A percentile compares a stretch with the other conserved stretches of the same genome.
These are phyloP conservation scores for Atkinsonella hypoxylon DNA, from an alignment of 2,329 filamentous ascomycete species.

Conservation along the genomic window DNA sequence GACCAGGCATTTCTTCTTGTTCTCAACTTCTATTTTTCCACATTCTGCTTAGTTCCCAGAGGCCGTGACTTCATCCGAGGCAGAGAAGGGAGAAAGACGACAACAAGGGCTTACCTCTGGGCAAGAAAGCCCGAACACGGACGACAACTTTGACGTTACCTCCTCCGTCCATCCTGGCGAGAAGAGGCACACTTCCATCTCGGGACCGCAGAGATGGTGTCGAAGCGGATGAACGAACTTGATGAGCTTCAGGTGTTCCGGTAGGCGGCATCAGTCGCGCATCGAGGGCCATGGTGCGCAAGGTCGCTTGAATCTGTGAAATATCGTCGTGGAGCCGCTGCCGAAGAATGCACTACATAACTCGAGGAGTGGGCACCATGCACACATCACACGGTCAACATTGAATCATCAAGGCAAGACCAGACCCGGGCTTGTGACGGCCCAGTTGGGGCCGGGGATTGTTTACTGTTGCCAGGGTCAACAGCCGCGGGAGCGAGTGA, in stretches of 20 bases:
- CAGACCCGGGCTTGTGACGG: neutral
- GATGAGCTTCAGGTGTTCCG: slow-evolving; percentile 21
- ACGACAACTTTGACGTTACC: slow-evolving; percentile 79
- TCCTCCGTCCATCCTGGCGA: slow-evolving; percentile 46
- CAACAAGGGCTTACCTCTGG: slow-evolving; percentile 47
- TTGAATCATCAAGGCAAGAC: neutral
- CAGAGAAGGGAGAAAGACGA: too few relatives aligned
- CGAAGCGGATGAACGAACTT: slow-evolving; percentile 56
- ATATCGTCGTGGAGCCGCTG: slow-evolving; percentile 28
- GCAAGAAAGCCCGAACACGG: slow-evolving; percentile 66
- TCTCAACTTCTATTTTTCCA: slow-evolving; percentile 56
- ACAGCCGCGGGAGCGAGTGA: neutral
- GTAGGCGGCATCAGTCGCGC: slow-evolving; percentile 33
- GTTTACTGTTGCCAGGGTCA: slow-evolving; percentile 28
- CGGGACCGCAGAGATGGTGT: slow-evolving; percentile 66
- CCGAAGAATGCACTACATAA: slow-evolving; percentile 29
- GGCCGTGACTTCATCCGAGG: neutral
- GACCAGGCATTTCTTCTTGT: slow-evolving; percentile 73
- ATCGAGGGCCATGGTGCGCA: slow-evolving; percentile 30
- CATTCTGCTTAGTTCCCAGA: too few relatives aligned
- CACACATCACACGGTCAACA: too few relatives aligned
- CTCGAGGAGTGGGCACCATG: neutral
- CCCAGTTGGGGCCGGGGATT: slow-evolving; percentile 11
- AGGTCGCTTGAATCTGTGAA: slow-evolving; percentile 25
- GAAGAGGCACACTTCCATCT: slow-evolving; percentile 50